A percentile compares a stretch with the other conserved stretches of the same genome.
phyloP scores from a whole-genome alignment of 2,329 filamentous ascomycete genomes.

The Penicillium carneum region DNA sequence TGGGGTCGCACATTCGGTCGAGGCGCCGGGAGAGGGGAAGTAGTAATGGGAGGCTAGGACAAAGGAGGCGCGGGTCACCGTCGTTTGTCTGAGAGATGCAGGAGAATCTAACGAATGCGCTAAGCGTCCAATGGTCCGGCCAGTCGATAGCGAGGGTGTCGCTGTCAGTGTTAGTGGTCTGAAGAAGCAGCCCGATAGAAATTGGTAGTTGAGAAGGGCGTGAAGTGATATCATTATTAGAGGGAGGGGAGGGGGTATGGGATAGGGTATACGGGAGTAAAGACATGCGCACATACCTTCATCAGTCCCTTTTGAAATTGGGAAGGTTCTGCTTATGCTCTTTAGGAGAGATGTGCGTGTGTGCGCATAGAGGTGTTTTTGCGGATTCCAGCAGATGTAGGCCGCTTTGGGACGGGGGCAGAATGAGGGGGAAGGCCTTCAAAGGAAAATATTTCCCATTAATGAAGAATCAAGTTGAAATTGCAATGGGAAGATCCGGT shows the following conservation, averaged over 20 bases:
- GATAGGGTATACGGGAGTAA: constrained; percentile 3
- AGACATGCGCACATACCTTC: constrained; percentile 37
- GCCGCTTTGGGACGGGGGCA: constrained; percentile 22
- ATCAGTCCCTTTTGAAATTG: constrained; percentile 39
- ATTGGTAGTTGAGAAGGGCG: constrained; percentile 23
- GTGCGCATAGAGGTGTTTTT: constrained; percentile 27
- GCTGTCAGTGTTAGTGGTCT: constrained; percentile 26
- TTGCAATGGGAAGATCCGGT: not conserved
- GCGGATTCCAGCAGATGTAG: constrained; percentile 28
- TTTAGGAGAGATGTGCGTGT: constrained; percentile 30
- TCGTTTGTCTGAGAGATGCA: constrained; percentile 36
- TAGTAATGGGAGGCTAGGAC: constrained; percentile 28
- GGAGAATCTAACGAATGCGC: constrained; percentile 28
- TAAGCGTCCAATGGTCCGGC: constrained; percentile 31
- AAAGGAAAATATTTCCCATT: constrained; percentile 14
- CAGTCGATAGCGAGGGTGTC: constrained; percentile 29
- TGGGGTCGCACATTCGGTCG: constrained; percentile 50
- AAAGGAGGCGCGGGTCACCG: constrained; percentile 39
- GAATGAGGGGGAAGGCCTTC: constrained; percentile 10
- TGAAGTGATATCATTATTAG: constrained; percentile 44
- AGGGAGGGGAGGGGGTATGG: constrained; percentile 4
- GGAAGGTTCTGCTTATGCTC: constrained; percentile 10
- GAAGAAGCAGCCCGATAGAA: constrained; percentile 15
- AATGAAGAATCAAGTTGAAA: not conserved
- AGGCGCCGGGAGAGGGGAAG: constrained; percentile 31